A percentile compares a stretch with the other conserved stretches of the same genome.
phyloP scores from a whole-genome alignment of 164 flowering plant genomes.

The Akebia trifoliata region DNA sequence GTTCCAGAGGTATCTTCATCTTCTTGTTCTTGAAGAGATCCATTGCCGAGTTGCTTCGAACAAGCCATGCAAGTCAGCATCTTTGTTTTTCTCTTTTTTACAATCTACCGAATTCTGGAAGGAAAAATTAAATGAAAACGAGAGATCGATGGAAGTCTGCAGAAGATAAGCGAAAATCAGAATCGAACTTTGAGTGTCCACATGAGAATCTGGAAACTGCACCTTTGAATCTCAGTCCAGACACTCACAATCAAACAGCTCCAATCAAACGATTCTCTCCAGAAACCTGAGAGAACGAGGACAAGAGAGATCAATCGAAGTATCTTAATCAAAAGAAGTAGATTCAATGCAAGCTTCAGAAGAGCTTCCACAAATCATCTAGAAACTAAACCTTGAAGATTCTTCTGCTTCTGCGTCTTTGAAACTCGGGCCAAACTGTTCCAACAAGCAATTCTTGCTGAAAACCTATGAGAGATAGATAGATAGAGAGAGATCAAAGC shows the following conservation, averaged over 20 bases:
- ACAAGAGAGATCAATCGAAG: neutral
- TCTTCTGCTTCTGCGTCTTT: neutral
- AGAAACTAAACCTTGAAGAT: neutral
- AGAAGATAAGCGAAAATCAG: neutral
- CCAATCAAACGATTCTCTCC: neutral
- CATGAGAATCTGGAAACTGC: neutral
- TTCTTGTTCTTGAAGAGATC: slow-evolving; percentile 42
- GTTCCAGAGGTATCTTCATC: slow-evolving; percentile 39
- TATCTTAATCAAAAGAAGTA: neutral
- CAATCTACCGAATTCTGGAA: neutral
- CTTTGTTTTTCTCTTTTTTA: slow-evolving; percentile 16
- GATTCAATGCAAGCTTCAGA: neutral
- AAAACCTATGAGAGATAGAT: neutral
- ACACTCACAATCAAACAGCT: neutral
- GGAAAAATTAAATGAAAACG: neutral
- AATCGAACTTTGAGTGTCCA: too few relatives aligned
- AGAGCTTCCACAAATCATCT: neutral
- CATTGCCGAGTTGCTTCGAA: slow-evolving; percentile 59
- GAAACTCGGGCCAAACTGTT: too few relatives aligned
- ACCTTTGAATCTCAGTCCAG: too few relatives aligned
- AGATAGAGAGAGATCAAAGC: neutral
- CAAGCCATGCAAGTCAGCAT: slow-evolving; percentile 95
- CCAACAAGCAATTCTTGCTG: neutral
- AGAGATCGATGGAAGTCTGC: neutral
- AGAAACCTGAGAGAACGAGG: neutral